These are phyloP conservation scores for Zopfochytrium polystomum DNA, from an alignment of 371 early-diverging fungal species.

Conservation along the genomic window DNA sequence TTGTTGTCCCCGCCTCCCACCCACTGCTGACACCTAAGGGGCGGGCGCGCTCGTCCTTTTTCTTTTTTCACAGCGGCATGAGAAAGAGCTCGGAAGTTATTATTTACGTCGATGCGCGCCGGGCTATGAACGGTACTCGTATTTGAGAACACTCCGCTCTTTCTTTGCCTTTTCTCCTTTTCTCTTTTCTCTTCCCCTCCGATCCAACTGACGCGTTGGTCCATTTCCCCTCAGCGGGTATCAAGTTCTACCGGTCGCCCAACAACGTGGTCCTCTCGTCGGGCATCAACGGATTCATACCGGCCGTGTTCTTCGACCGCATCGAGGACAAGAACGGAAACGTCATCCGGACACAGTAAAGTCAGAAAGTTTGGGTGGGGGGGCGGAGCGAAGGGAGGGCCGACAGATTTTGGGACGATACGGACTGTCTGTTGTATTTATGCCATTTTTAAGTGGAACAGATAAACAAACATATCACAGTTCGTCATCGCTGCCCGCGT, in stretches of 20 bases:
- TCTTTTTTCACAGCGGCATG: constrained; percentile 52
- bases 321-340: constrained; percentile 41
- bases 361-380: no score
- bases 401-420: no score
- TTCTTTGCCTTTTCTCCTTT: no score
- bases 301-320: constrained; percentile 60
- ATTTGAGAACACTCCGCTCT: no score
- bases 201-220: background rate
- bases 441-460: no score
- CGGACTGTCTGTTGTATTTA: no score
- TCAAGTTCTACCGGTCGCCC: constrained; percentile 67
- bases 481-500: constrained; percentile 5
- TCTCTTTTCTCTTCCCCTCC: background rate
- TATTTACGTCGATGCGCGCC: constrained; percentile 68
- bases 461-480: background rate
- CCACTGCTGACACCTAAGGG: background rate
- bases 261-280: constrained; percentile 78
- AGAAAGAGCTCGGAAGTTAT: constrained; percentile 60
- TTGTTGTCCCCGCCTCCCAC: background rate
- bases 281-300: constrained; percentile 63
- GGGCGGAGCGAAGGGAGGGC: no score
- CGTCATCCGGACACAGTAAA: background rate
- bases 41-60: constrained; percentile 1
- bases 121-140: constrained; percentile 58
- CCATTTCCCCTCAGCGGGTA: constrained; percentile 56